Conservation (phyloP, 257 asterid genomes). For the Primulina huaijiensis region DNA sequence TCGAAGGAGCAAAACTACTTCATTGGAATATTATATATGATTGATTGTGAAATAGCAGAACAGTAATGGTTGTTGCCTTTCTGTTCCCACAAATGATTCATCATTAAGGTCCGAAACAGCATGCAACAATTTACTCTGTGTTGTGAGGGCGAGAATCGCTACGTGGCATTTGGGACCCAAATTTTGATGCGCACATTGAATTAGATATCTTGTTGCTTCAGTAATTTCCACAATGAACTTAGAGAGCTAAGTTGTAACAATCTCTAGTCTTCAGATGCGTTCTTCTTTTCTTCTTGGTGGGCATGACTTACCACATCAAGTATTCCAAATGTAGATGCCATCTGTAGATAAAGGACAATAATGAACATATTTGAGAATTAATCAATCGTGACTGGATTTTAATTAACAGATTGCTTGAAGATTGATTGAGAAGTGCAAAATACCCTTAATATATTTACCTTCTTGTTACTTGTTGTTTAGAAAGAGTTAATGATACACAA, state of each 20-base stretch:
- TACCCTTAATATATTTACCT: not conserved
- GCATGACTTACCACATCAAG: not conserved
- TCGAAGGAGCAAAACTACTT: no score
- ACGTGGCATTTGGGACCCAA: not conserved
- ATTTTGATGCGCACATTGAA: not conserved
- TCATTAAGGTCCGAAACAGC: not conserved
- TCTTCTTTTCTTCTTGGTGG: not conserved
- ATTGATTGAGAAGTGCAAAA: not conserved
- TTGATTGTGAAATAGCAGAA: not conserved
- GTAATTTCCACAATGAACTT: not conserved
- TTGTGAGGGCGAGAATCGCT: not conserved
- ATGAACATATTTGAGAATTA: not conserved
- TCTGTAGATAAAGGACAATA: not conserved
- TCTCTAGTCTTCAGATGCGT: not conserved
- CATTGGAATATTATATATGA: not conserved
- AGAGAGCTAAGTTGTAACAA: not conserved
- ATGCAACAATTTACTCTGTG: not conserved
- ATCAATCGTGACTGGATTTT: no score
- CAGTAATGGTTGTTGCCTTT: no score
- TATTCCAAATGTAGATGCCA: not conserved
- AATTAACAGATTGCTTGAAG: not conserved
- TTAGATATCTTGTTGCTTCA: not conserved
- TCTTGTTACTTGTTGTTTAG: not conserved
- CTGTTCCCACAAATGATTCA: not conserved
- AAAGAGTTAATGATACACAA: not conserved